Conservation (phyloP, 1,139 yeast species). For the Yamadazyma conglobata region DNA sequence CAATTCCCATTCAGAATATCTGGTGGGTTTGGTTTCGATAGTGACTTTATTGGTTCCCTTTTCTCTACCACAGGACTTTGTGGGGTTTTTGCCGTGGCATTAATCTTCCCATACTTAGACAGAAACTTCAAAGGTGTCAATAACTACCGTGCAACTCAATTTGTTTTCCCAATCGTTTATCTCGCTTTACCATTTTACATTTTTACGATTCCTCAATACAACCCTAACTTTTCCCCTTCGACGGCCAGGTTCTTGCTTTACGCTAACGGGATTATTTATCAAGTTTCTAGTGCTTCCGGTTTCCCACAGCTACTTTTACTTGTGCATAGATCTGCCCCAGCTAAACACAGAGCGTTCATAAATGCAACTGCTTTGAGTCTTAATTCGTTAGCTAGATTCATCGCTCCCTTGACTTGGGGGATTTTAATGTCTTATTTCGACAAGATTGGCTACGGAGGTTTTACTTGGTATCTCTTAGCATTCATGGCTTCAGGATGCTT, state of each 20-base stretch:
- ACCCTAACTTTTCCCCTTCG: slow-evolving; percentile 21
- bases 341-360: slow-evolving; percentile 47
- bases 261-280: slow-evolving; percentile 29
- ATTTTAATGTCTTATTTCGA: slow-evolving; percentile 49
- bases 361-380: slow-evolving; percentile 50
- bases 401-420: slow-evolving; percentile 63
- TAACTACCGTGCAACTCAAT: slow-evolving; percentile 39
- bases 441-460: slow-evolving; percentile 38
- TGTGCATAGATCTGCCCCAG: slow-evolving; percentile 46
- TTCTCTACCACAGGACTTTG: slow-evolving; percentile 55
- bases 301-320: slow-evolving; percentile 26
- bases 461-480: slow-evolving; percentile 50
- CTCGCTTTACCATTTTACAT: slow-evolving; percentile 48
- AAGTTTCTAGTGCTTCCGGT: slow-evolving; percentile 25
- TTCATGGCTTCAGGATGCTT: slow-evolving; percentile 30
- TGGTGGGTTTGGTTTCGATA: slow-evolving; percentile 33
- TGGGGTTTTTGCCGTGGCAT: slow-evolving; percentile 50
- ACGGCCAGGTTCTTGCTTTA: slow-evolving; percentile 23
- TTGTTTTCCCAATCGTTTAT: slow-evolving; percentile 47
- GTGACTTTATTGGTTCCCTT: slow-evolving; percentile 51
- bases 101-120: slow-evolving; percentile 56
- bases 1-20: slow-evolving; percentile 33
- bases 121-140: slow-evolving; percentile 43
- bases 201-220: slow-evolving; percentile 36
- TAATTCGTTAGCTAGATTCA: slow-evolving; percentile 52